Base-by-base conservation (phyloP, 306 rosid genomes). In the Castanospermum australe region DNA sequence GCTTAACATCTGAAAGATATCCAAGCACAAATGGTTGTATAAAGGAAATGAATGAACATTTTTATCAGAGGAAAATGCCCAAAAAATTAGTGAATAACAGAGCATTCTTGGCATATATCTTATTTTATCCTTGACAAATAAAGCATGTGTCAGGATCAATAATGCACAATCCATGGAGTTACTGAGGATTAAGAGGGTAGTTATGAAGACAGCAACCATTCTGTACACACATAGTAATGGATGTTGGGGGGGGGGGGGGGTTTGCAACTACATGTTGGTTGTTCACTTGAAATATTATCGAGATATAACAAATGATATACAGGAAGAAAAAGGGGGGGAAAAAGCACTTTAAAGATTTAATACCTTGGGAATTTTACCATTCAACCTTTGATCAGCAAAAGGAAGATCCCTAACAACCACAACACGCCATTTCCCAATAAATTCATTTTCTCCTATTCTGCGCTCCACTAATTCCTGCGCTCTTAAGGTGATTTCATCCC, bases 301-400 rank as follows among this genome's bases (percentile, higher is more conserved):
- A 60, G 47, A 56, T 20, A 59, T 11, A 54, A 61, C 5, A 82
- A 33, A 59, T 32, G 39, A 42, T 22, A 45, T 7, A 66, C 2
- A 48, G 30, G 32, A 45, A 51, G 73, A 67, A 42, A 20, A 59
- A 8, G 2, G 38, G 32, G 52, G 44, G 28, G 4, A n/a, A 8
- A 8, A 39, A 54, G 20, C n/a, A 44, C n/a, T 35, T 59, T 12
- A 66, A 18, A 75, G 51, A 56, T 69, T 30, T 54, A 50, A 39
- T 84, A 92, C 97, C 97, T 95, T 93, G 30, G 97, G 99, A 65
- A 93, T 90, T 90, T 95, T 95, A 63, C 99, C 99, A 86, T 95
- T 95, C 84, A 95, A 84, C 84, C 99, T 91, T 79, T 95, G 98
- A 81, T 95, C 98, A 1, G 87, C 52, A 67, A 95, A 93, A 74